phyloP scores from a whole-genome alignment of 495 filamentous ascomycete species.

The Aspergillus affinis region DNA sequence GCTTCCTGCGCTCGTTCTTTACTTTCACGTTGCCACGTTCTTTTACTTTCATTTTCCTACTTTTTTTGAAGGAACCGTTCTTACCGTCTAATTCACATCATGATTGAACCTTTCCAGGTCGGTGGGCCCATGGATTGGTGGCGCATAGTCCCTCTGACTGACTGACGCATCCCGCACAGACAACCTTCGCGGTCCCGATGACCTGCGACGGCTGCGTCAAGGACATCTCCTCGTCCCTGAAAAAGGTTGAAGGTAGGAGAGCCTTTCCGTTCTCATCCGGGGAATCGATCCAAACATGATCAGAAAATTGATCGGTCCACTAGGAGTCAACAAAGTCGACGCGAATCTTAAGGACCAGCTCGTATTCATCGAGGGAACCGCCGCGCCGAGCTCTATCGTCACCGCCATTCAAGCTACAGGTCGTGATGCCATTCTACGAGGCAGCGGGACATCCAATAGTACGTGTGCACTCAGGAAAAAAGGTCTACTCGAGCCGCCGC shows the following conservation, averaged over 20 bases:
- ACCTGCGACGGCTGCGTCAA: constrained; percentile 85
- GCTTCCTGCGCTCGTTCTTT: constrained; percentile 7
- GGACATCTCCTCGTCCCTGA: constrained; percentile 72
- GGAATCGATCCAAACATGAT: background rate
- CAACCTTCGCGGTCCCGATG: constrained; percentile 92
- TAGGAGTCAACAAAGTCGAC: constrained; percentile 50
- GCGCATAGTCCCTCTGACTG: background rate
- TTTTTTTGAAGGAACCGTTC: background rate
- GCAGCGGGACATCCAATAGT: constrained; percentile 83
- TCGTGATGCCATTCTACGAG: constrained; percentile 89
- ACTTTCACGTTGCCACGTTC: constrained; percentile 3
- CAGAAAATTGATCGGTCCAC: constrained; percentile 4
- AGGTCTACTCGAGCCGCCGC: background rate
- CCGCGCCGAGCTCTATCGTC: constrained; percentile 85
- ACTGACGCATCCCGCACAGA: constrained; percentile 47
- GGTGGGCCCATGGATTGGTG: constrained; percentile 12
- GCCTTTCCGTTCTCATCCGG: background rate
- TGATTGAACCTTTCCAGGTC: constrained; percentile 62
- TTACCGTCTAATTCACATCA: constrained; percentile 28
- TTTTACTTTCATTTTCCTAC: constrained; percentile 1
- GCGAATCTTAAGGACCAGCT: constrained; percentile 50
- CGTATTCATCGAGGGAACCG: constrained; percentile 52
- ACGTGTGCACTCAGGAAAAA: constrained; percentile 30
- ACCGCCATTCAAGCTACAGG: constrained; percentile 85
- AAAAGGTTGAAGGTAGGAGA: constrained; percentile 62